Conservation (phyloP, 768 basidiomycete species). For the Kwoniella bestiolae region DNA sequence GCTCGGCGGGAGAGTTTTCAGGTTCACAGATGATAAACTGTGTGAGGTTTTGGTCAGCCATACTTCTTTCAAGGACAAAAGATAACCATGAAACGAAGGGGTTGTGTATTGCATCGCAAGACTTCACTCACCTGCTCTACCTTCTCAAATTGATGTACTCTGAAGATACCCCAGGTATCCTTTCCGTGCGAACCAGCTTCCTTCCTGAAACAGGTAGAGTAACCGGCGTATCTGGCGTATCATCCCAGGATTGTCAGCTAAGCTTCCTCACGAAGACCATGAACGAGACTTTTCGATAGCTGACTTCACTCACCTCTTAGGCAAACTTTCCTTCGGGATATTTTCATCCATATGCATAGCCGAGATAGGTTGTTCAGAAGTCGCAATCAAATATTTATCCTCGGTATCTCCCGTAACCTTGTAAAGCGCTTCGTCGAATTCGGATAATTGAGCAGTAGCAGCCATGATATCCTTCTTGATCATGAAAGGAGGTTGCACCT, state of each 20-base stretch:
- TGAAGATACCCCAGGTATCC: slow-evolving; percentile 99
- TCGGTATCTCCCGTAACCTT: slow-evolving; percentile 68
- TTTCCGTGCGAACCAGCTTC: slow-evolving; percentile 97
- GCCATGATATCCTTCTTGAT: slow-evolving; percentile 98
- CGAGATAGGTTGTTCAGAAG: slow-evolving; percentile 98
- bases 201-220: slow-evolving; percentile 93
- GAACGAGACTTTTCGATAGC: too few species aligned
- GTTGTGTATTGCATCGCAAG: too few species aligned
- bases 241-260: not conserved
- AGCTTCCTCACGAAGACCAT: too few species aligned
- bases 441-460: slow-evolving; percentile 95
- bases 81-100: too few species aligned
- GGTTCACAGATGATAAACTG: slow-evolving; percentile 95
- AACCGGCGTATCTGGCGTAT: slow-evolving; percentile 60
- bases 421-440: slow-evolving; percentile 98
- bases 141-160: slow-evolving; percentile 99
- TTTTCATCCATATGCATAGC: slow-evolving; percentile 94
- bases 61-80: too few species aligned
- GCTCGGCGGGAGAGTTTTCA: slow-evolving; percentile 90
- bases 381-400: slow-evolving; percentile 98
- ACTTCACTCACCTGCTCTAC: slow-evolving; percentile 67
- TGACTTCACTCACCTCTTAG: slow-evolving; percentile 75
- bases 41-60: not conserved
- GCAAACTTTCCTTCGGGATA: slow-evolving; percentile 93
- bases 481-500: slow-evolving; percentile 95